These are phyloP conservation scores for Phytophthora pistaciae DNA, from an alignment of 352 stramenopile genomes.

Conservation along the genomic window DNA sequence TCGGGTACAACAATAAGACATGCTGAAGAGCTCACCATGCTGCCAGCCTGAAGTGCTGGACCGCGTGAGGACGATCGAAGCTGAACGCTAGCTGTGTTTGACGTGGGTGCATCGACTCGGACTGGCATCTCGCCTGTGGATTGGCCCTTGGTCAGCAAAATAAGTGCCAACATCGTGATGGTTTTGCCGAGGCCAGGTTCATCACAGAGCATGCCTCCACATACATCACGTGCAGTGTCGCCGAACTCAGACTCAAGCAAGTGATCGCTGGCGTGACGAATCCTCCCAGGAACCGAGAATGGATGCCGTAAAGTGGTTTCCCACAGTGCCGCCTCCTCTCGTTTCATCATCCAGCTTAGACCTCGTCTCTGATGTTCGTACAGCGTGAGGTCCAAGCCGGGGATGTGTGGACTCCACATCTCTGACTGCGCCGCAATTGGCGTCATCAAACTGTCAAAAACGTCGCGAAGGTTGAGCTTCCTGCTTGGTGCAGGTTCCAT, in stretches of 20 bases:
- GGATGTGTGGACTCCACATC: conserved; percentile 62
- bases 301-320: conserved; percentile 44
- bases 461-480: conserved; percentile 56
- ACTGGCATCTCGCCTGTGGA: conserved; percentile 19
- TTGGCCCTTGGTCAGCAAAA: conserved; percentile 75
- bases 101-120: conserved; percentile 5
- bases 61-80: conserved; percentile 20
- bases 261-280: conserved; percentile 28
- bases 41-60: conserved; percentile 8
- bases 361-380: conserved; percentile 76
- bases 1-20: conserved; percentile 72
- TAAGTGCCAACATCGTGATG: conserved; percentile 83
- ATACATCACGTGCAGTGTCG: conserved; percentile 64
- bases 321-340: conserved; percentile 43
- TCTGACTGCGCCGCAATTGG: conserved; percentile 42
- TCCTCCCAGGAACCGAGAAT: conserved; percentile 42
- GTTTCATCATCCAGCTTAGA: conserved; percentile 79
- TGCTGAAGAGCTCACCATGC: conserved; percentile 49
- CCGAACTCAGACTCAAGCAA: conserved; percentile 46
- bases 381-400: conserved; percentile 63
- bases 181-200: conserved; percentile 84
- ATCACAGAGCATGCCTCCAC: conserved; percentile 79
- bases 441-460: conserved; percentile 68
- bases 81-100: conserved; percentile 9
- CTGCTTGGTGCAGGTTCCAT: conserved; percentile 7